A percentile compares a stretch with the other conserved stretches of the same genome.
These are phyloP conservation scores for Tolypocladium ophioglossoides DNA, from an alignment of 2,329 filamentous ascomycete species.

Conservation along the genomic window DNA sequence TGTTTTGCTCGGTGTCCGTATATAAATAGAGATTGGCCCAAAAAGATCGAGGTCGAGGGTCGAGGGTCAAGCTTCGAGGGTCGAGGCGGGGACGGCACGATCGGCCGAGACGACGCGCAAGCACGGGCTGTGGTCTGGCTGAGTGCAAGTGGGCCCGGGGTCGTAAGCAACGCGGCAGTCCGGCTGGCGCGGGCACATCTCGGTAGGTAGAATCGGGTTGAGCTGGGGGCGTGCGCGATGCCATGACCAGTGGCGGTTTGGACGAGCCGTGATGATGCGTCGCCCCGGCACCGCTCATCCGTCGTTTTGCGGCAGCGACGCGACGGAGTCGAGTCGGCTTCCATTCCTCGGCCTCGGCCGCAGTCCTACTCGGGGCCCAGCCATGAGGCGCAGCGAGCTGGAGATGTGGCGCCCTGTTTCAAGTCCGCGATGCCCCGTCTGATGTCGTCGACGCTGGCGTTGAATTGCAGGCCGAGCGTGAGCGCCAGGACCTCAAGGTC, in stretches of 20 bases:
- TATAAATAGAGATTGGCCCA: neutral
- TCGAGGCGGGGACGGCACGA: neutral
- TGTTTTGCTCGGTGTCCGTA: neutral
- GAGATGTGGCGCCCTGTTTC: conserved; percentile 8
- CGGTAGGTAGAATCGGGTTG: neutral
- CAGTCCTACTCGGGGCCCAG: neutral
- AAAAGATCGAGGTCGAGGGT: neutral
- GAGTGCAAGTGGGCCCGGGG: neutral
- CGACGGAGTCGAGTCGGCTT: neutral
- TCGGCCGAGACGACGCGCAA: neutral
- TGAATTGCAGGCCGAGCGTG: conserved; percentile 20
- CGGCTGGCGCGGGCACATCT: neutral
- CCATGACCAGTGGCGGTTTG: neutral
- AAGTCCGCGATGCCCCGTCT: conserved; percentile 20
- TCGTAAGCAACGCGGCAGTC: neutral
- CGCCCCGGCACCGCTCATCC: neutral
- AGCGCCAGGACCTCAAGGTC: conserved; percentile 24
- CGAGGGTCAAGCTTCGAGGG: neutral
- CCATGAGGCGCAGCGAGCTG: neutral
- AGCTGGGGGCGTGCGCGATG: neutral
- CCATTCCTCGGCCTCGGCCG: neutral
- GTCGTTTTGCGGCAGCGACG: neutral
- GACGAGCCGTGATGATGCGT: neutral
- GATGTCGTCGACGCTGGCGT: conserved; percentile 25
- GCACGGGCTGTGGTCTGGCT: neutral